Evolutionary conservation across 148 eudicot species (phyloP), one percentile per base, ranked within the genome.

Genomic region (Spergularia bocconei): DNA sequence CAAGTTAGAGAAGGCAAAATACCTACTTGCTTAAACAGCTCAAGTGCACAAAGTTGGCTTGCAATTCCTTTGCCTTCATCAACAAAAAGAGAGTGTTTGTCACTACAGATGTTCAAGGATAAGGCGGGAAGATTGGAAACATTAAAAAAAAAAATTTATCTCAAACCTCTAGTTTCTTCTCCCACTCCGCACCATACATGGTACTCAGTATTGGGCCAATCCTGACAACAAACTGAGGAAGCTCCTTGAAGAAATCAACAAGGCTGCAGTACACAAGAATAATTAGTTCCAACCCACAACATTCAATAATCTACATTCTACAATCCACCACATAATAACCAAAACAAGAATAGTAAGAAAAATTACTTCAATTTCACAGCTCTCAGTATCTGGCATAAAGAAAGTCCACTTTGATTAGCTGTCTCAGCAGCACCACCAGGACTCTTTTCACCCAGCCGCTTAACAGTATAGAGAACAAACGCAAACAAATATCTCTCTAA

Each of bases 1-100:
- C 6, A 29, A 29, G 36, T 29, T 29, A 29, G 36, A 73, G 23
- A 29, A 73, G 59, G 4, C 48, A 67, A n/a, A 70, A 47, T 56
- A 86, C 97, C 19, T 79, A 95, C 99, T 95, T 92, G 97, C 93
- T 92, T 79, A 95, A 78, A 82, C 85, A 76, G 83, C 88, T 86
- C 88, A 95, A 79, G 66, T 92, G 93, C 77, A 88, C 91, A 73
- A 86, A 92, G 83, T 90, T 90, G 73, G 93, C 84, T 65, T 90
- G 97, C 81, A 93, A 79, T 84, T 95, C 99, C 84, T 90, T 95
- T 6, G 89, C 93, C 99, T 95, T 88, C 77, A 64, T 53, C 52
- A n/a, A 79, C 11, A 56, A 25, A 14, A 6, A 67, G 14, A 66
- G 52, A 52, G 69, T 13, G 6, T 6, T 23, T 60, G 48, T 58